A percentile compares a stretch with the other conserved stretches of the same genome.
phyloP scores from a whole-genome alignment of 2,329 filamentous ascomycete genomes.

The Cercospora nicotianae region DNA sequence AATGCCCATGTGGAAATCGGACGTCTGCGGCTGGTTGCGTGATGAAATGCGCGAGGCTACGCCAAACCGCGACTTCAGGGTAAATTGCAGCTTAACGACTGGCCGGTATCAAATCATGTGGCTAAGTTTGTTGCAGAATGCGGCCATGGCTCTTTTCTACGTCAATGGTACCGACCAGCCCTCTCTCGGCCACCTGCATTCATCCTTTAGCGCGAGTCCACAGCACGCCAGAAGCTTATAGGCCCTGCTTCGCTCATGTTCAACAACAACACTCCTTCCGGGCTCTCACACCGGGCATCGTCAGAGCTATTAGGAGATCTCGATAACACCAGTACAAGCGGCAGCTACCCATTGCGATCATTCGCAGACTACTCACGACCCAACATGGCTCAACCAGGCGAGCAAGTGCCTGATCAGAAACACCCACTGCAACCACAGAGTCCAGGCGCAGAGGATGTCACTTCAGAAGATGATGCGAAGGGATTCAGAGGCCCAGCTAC shows the following conservation, averaged over 20 bases:
- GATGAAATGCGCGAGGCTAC: conserved; percentile 21
- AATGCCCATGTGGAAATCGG: conserved; percentile 23
- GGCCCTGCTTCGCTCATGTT: conserved; percentile 9
- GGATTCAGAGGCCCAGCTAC: conserved; percentile 11
- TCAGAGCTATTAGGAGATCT: conserved; percentile 10
- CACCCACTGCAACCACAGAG: conserved; percentile 9
- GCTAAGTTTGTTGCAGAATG: conserved; percentile 16
- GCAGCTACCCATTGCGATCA: conserved; percentile 14
- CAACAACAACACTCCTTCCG: conserved; percentile 6
- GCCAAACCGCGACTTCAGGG: conserved; percentile 18
- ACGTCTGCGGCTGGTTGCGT: conserved; percentile 23
- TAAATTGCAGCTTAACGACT: conserved; percentile 22
- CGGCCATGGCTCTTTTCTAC: conserved; percentile 14
- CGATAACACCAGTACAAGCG: background rate
- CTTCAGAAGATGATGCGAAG: conserved; percentile 19
- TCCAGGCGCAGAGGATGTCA: conserved; percentile 12
- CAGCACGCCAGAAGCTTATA: conserved; percentile 13
- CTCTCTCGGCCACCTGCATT: conserved; percentile 13
- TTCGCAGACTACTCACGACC: conserved; percentile 12
- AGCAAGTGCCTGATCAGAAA: background rate
- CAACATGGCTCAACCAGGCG: conserved; percentile 16
- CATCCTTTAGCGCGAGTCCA: conserved; percentile 1
- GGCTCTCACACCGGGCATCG: conserved; percentile 15
- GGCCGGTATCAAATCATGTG: conserved; percentile 18
- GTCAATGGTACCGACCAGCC: conserved; percentile 15